Evolutionary conservation across 768 basidiomycete genomes (phyloP), one percentile per base, ranked within the genome.

Genomic region (button mushroom (Agaricus bisporus)): DNA sequence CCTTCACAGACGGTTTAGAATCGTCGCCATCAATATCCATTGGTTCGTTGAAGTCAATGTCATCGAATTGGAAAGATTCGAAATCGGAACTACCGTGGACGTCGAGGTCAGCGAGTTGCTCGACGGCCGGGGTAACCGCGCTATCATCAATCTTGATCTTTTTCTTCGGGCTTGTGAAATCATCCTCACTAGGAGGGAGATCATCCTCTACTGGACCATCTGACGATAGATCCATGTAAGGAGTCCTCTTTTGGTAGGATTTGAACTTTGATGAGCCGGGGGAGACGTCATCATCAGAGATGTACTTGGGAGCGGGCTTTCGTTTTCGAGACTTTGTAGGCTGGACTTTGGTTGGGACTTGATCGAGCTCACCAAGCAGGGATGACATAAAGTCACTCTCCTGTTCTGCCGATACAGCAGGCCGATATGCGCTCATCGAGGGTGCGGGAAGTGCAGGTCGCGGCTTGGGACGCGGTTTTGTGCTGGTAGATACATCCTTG

Each of bases 321-420:
- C 88, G 83, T 64, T 90, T 91, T 51, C 80, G 80, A 10, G 73
- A 72, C 41, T 62, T 62, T 35, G 62, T 56, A 14, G 67, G 67
- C 8, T 70, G 62, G 3, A 70, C 59, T 10, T 77, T 64, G 25
- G 68, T 62, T 10, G 79, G 69, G 9, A 70, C 63, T 4, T 70
- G 68, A 56, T 91, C 90, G 66, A 95, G 80, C 18, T 72, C 79
- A 8, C 84, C 87, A 9, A 99, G 71, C 1, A 99, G 69, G 36
- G 78, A 80, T 0, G 82, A 80, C 91, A 99, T 88, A 59, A 99
- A 92, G 59, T 95, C 92, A 37, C 80, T 75, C 66, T 98, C 97
- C 60, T 93, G 82, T 48, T 85, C 87, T 11, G 76, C 84, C 7
- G 88, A 85, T 11, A 86, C 79, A 0, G 74, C 74, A 1, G 88